phyloP scores from a whole-genome alignment of 441 rosid species.

The Brassica balearica region DNA sequence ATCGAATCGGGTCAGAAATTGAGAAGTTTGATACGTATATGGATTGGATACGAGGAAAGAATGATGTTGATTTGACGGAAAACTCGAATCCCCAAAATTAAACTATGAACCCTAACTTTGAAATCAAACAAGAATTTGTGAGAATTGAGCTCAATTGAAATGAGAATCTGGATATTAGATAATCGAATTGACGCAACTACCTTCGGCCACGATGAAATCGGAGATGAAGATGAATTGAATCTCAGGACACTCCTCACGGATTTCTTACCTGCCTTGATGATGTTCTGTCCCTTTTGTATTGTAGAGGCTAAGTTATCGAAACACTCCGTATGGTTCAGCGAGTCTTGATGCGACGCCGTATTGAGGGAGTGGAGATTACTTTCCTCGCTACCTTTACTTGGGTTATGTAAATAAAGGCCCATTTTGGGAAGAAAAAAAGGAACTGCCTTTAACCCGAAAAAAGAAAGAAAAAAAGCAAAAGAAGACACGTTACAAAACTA shows the following conservation, averaged over 20 bases:
- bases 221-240: constrained; percentile 35
- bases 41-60: constrained; percentile 20
- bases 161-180: constrained; percentile 1
- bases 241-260: constrained; percentile 40
- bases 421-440: constrained; percentile 3
- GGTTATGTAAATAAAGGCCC: constrained; percentile 25
- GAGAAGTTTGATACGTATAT: background rate
- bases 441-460: background rate
- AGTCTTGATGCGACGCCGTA: constrained; percentile 33
- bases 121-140: constrained; percentile 33
- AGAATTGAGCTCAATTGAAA: constrained; percentile 35
- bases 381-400: constrained; percentile 8
- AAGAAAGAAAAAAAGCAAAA: background rate
- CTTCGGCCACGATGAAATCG: constrained; percentile 42
- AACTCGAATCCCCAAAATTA: constrained; percentile 26
- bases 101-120: constrained; percentile 41
- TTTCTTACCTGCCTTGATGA: constrained; percentile 44
- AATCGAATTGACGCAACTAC: constrained; percentile 33
- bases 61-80: background rate
- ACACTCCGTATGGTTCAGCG: constrained; percentile 28
- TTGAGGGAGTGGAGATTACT: background rate
- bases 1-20: background rate
- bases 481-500: background rate
- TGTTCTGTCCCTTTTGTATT: constrained; percentile 34
- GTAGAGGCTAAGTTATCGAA: constrained; percentile 41